Conservation (phyloP, 108 stramenopile genomes). For the Schizochytrium sp. region DNA sequence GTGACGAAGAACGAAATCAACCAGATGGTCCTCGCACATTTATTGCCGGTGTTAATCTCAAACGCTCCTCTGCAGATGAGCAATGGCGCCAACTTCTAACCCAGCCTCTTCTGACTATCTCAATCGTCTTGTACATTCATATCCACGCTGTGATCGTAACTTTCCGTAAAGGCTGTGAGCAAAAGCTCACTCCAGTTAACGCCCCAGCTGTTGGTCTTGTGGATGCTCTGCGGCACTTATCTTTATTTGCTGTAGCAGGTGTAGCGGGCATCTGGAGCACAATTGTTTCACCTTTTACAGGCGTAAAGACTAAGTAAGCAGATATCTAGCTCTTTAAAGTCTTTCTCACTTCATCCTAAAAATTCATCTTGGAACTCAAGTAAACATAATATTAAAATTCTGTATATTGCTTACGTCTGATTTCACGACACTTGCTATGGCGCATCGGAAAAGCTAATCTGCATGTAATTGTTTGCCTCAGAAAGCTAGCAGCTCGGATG, state of each 20-base stretch:
- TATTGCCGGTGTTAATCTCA: neutral
- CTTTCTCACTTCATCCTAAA: neutral
- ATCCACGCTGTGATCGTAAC: conserved; percentile 26
- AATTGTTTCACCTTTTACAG: neutral
- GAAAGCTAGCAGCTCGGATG: no score
- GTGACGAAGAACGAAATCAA: neutral
- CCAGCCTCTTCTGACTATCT: conserved; percentile 29
- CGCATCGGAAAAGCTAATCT: no score
- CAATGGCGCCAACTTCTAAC: neutral
- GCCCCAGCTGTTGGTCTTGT: conserved; percentile 7
- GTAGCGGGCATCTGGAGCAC: neutral
- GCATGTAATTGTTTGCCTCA: no score
- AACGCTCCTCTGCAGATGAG: neutral
- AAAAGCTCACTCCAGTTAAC: neutral
- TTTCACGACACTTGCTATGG: no score
- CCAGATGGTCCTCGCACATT: neutral
- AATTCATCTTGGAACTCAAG: no score
- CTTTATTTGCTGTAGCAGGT: neutral
- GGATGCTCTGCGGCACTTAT: neutral
- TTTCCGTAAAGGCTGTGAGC: conserved; percentile 22
- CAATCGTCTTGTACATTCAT: conserved; percentile 35
- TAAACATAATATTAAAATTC: no score
- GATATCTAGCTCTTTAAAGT: neutral
- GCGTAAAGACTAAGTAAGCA: neutral
- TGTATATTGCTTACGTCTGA: no score